A percentile compares a stretch with the other conserved stretches of the same genome.
Evolutionary conservation across 805 yeast genomes (phyloP).

Genomic region (Wickerhamiella vanderwaltii): DNA sequence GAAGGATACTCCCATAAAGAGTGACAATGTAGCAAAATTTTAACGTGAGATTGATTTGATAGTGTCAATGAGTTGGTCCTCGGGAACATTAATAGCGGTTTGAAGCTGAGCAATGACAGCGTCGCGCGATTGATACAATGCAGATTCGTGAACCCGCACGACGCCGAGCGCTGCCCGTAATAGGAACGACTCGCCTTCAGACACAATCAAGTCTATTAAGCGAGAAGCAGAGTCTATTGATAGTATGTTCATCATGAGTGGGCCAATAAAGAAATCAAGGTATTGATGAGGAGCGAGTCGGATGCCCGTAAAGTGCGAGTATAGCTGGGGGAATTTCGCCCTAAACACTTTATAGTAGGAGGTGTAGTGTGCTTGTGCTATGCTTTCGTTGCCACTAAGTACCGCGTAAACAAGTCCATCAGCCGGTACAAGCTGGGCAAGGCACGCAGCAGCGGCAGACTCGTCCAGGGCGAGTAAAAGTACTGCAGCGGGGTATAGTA

Average conservation of each 20-base stretch:
- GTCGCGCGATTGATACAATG: slow-evolving; percentile 38
- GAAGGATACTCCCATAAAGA: too few relatives aligned
- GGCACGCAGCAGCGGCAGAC: slow-evolving; percentile 31
- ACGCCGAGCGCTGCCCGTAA: slow-evolving; percentile 43
- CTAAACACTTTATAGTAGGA: slow-evolving; percentile 40
- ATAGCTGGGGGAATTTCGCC: slow-evolving; percentile 35
- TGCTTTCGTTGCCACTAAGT: slow-evolving; percentile 24
- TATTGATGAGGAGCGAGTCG: slow-evolving; percentile 34
- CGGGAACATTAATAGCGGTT: slow-evolving; percentile 13
- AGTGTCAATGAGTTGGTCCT: slow-evolving; percentile 24
- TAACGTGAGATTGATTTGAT: slow-evolving; percentile 10
- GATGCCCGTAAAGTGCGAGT: slow-evolving; percentile 38
- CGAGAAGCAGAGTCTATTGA: slow-evolving; percentile 36
- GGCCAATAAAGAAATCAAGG: slow-evolving; percentile 32
- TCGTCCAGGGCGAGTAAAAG: slow-evolving; percentile 31
- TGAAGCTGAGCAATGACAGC: slow-evolving; percentile 33
- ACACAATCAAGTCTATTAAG: slow-evolving; percentile 45
- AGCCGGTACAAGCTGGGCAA: slow-evolving; percentile 31
- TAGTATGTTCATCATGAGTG: slow-evolving; percentile 37
- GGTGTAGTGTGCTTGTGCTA: slow-evolving; percentile 31
- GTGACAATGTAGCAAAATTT: too few relatives aligned
- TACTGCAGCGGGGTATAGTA: slow-evolving; percentile 29
- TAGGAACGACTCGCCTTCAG: slow-evolving; percentile 49
- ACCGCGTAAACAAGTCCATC: slow-evolving; percentile 28
- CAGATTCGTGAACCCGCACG: slow-evolving; percentile 37